Percentiles rank a stretch among this genome's conserved stretches.
Conservation (phyloP, 2,329 filamentous ascomycete species). For the Colletotrichum eleusines region DNA sequence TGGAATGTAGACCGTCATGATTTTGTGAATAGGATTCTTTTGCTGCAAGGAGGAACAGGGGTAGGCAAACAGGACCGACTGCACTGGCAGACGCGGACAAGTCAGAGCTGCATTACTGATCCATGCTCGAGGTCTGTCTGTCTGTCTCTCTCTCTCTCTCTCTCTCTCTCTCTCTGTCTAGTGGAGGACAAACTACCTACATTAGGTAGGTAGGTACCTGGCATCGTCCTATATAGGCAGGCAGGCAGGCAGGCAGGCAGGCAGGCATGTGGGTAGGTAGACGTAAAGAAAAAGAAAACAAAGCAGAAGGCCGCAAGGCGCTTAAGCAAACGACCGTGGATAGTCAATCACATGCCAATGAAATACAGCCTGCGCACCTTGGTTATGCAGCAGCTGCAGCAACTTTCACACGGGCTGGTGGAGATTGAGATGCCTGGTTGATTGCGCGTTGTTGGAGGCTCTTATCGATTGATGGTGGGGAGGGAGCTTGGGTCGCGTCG, state of each 20-base stretch:
- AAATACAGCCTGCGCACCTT: constrained; percentile 23
- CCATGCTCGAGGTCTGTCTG: constrained; percentile 18
- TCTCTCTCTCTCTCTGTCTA: no score
- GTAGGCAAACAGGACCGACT: not conserved
- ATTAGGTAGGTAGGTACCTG: no score
- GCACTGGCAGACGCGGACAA: constrained; percentile 4
- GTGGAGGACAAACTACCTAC: constrained; percentile 6
- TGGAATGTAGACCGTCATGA: constrained; percentile 36
- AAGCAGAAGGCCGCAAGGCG: not conserved
- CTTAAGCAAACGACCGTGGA: not conserved
- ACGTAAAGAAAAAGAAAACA: not conserved
- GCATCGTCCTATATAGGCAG: no score
- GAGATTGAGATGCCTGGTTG: not conserved
- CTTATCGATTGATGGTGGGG: constrained; percentile 36
- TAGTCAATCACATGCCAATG: constrained; percentile 29
- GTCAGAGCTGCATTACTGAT: constrained; percentile 34
- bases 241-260: no score
- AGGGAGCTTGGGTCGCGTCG: constrained; percentile 8
- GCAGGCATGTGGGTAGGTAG: not conserved
- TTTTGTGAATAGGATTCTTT: constrained; percentile 23
- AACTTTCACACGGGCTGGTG: constrained; percentile 13
- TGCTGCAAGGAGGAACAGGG: constrained; percentile 28
- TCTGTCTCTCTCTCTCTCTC: no score
- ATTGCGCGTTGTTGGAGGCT: constrained; percentile 4
- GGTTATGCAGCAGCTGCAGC: constrained; percentile 30